phyloP scores from a whole-genome alignment of 768 basidiomycete species.

The Lactarius deliciosus region DNA sequence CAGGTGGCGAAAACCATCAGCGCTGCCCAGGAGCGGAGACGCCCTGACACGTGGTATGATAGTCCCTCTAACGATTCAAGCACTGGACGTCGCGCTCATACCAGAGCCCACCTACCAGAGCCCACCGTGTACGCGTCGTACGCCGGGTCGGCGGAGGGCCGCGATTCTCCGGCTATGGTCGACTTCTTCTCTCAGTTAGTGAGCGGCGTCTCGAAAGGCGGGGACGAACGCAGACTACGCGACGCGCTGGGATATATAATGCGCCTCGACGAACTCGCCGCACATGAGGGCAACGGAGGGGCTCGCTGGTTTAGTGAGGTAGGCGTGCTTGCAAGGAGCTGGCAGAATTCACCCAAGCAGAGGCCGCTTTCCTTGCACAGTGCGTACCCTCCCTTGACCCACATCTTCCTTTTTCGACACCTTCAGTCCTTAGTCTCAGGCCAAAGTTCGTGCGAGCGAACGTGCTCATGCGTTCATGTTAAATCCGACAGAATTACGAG shows the following conservation, averaged over 20 bases:
- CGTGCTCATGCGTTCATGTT: conserved; percentile 9
- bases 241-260: conserved; percentile 68
- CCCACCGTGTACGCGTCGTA: conserved; percentile 71
- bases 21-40: conserved; percentile 13
- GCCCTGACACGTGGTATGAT: conserved; percentile 18
- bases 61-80: conserved; percentile 15
- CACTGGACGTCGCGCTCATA: conserved; percentile 27
- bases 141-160: conserved; percentile 44
- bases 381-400: conserved; percentile 32
- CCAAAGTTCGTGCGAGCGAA: neutral
- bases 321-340: conserved; percentile 52
- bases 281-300: conserved; percentile 57
- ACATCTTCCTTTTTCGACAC: neutral
- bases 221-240: conserved; percentile 47
- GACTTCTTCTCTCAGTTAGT: conserved; percentile 53
- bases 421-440: conserved; percentile 29
- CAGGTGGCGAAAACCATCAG: conserved; percentile 20
- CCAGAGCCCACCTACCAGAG: no score
- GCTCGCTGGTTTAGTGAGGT: conserved; percentile 75
- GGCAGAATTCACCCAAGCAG: conserved; percentile 50
- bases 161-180: conserved; percentile 59
- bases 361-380: conserved; percentile 55
- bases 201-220: conserved; percentile 51
- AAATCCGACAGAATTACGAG: conserved; percentile 24
- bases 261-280: conserved; percentile 67